Evolutionary conservation across 2,329 filamentous ascomycete species (phyloP).

Genomic region (Fusarium longipes): DNA sequence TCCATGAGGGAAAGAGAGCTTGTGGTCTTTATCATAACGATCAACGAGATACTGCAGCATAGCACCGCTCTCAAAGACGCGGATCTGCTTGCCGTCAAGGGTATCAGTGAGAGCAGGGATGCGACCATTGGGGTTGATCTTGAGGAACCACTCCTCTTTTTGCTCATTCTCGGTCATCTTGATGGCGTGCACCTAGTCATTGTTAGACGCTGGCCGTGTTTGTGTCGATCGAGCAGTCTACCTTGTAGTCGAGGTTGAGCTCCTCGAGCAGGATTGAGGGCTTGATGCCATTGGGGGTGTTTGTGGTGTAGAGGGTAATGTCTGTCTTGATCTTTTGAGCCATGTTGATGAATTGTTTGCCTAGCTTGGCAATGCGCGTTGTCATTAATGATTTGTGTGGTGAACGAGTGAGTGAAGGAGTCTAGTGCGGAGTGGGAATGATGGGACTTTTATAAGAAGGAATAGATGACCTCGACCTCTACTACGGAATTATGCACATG

Average conservation of each 20-base stretch:
- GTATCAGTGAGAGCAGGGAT: slow-evolving; percentile 89
- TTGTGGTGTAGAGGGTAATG: slow-evolving; percentile 83
- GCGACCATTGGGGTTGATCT: slow-evolving; percentile 92
- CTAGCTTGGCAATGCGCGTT: slow-evolving; percentile 42
- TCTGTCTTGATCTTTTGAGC: slow-evolving; percentile 59
- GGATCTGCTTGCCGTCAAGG: slow-evolving; percentile 79
- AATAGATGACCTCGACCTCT: not conserved
- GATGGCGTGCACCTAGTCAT: slow-evolving; percentile 67
- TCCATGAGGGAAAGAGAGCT: slow-evolving; percentile 80
- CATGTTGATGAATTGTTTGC: slow-evolving; percentile 48
- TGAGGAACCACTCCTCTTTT: slow-evolving; percentile 87
- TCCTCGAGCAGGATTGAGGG: slow-evolving; percentile 88
- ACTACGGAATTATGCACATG: not conserved
- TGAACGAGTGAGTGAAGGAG: not conserved
- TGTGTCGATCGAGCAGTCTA: slow-evolving; percentile 40
- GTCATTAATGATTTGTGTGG: slow-evolving; percentile 35
- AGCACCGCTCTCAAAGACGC: slow-evolving; percentile 83
- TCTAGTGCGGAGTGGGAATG: not conserved
- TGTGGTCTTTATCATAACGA: slow-evolving; percentile 83
- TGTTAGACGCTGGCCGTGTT: not conserved
- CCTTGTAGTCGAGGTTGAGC: slow-evolving; percentile 83
- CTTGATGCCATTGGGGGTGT: slow-evolving; percentile 92
- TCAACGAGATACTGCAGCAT: slow-evolving; percentile 88
- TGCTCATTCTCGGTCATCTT: slow-evolving; percentile 81
- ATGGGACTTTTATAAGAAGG: slow-evolving; percentile 21